Conservation (phyloP, 345 rosid species). For the Eucalyptus regnans region DNA sequence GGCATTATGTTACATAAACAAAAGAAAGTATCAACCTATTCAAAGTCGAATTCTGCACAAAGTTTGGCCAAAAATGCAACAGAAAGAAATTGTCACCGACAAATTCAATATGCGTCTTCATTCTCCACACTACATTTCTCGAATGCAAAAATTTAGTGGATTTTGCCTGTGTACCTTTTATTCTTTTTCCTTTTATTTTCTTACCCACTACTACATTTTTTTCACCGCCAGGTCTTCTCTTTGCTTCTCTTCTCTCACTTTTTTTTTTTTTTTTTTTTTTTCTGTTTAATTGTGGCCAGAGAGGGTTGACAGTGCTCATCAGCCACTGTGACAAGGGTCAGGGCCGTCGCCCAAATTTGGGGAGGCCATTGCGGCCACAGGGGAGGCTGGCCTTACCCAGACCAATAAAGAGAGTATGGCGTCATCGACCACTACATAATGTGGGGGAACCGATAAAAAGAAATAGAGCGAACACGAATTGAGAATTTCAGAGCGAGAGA, state of each 20-base stretch:
- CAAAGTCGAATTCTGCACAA: background rate
- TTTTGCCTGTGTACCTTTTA: conserved; percentile 1
- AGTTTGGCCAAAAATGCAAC: background rate
- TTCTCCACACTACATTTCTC: conserved; percentile 42
- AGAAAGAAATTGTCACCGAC: conserved; percentile 10
- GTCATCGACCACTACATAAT: background rate
- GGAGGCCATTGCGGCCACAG: too few relatives aligned
- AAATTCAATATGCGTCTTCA: conserved; percentile 23
- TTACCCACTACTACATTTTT: background rate
- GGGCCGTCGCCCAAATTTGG: fast-evolving
- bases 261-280: too few relatives aligned
- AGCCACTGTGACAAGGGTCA: background rate
- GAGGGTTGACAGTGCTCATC: too few relatives aligned
- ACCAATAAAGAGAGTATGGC: background rate
- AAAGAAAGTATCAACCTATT: background rate
- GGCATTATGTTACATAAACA: background rate
- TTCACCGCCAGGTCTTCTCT: background rate
- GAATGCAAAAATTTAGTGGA: conserved; percentile 8
- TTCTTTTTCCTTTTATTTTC: background rate
- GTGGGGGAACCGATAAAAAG: background rate
- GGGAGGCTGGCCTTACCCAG: background rate
- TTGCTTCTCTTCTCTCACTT: too few relatives aligned
- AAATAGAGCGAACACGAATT: background rate
- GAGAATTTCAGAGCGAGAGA: background rate
- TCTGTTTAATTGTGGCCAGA: too few relatives aligned